A percentile compares a stretch with the other conserved stretches of the same genome.
Conservation (phyloP, 1,284 basidiomycete species). For the Irpex sp. region DNA sequence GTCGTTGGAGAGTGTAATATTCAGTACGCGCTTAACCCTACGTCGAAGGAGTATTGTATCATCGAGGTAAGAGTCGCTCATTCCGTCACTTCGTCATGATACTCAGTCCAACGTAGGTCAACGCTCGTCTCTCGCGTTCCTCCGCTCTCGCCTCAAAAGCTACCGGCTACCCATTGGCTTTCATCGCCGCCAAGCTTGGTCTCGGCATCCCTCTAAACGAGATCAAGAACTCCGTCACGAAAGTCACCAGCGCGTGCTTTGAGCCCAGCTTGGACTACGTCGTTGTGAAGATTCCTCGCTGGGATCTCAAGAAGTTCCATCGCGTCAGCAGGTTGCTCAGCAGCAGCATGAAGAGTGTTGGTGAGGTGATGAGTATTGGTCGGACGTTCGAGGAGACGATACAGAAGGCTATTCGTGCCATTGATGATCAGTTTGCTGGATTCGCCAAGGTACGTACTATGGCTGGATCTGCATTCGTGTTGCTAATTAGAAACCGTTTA, state of each 20-base stretch:
- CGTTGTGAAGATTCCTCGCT: slow-evolving; percentile 97
- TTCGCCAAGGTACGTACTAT: slow-evolving; percentile 72
- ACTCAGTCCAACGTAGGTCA: slow-evolving; percentile 56
- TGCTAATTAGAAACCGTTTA: no score
- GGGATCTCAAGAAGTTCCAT: slow-evolving; percentile 98
- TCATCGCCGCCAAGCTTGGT: slow-evolving; percentile 97
- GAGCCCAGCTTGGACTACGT: slow-evolving; percentile 97
- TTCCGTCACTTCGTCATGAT: neutral
- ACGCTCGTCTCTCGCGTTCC: slow-evolving; percentile 97
- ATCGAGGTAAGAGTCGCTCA: slow-evolving; percentile 68
- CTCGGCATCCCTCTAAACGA: slow-evolving; percentile 96
- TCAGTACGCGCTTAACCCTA: slow-evolving; percentile 96
- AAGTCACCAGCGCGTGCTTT: slow-evolving; percentile 95
- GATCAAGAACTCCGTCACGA: slow-evolving; percentile 97
- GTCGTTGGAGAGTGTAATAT: slow-evolving; percentile 99
- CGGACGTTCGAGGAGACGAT: slow-evolving; percentile 98
- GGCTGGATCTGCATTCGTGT: neutral
- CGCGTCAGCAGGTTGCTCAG: slow-evolving; percentile 86
- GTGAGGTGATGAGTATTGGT: slow-evolving; percentile 99
- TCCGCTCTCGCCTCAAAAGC: slow-evolving; percentile 98
- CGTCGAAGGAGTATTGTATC: slow-evolving; percentile 95
- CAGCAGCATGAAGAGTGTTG: slow-evolving; percentile 98
- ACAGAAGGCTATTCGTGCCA: slow-evolving; percentile 95
- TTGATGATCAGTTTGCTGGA: slow-evolving; percentile 92
- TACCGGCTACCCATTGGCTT: slow-evolving; percentile 96